phyloP scores from a whole-genome alignment of 2,329 filamentous ascomycete species.

The Fusarium tupiense region DNA sequence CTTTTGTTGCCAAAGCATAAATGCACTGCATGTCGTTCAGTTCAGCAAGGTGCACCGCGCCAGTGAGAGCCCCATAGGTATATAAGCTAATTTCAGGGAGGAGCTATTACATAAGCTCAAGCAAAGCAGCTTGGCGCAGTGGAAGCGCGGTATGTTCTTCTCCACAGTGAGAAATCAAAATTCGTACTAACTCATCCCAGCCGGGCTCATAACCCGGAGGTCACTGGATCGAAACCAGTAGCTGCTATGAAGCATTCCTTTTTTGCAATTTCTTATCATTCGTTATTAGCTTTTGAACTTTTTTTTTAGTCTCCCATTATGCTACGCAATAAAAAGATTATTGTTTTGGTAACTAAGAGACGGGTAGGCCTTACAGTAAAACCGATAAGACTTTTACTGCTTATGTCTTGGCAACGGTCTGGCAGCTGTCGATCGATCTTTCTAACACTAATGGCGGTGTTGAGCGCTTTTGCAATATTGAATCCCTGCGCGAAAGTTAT shows the following conservation, averaged over 20 bases:
- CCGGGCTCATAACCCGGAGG: conserved; percentile 40
- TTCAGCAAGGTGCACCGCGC: no score
- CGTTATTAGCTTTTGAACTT: no score
- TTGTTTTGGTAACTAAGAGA: rapidly evolving
- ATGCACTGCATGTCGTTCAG: rapidly evolving
- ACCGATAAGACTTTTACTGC: rapidly evolving
- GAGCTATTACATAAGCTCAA: conserved; percentile 1
- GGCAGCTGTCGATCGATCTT: background rate
- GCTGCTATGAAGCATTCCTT: conserved; percentile 21
- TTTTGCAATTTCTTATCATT: background rate
- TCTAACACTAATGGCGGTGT: rapidly evolving
- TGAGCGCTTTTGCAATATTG: background rate
- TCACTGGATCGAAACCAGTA: conserved; percentile 32
- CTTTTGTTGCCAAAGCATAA: background rate
- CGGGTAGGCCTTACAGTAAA: rapidly evolving
- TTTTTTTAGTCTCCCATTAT: background rate
- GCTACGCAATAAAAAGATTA: rapidly evolving
- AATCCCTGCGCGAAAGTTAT: no score
- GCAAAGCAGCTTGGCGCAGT: conserved; percentile 38
- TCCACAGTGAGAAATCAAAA: background rate
- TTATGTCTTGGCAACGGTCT: background rate
- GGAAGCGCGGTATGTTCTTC: conserved; percentile 34
- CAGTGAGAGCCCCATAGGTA: no score
- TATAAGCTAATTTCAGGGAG: rapidly evolving
- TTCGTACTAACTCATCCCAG: conserved; percentile 12